Percentiles rank a stretch among this genome's conserved stretches.
phyloP scores from a whole-genome alignment of 2,329 filamentous ascomycete species.

The Penicillium sp. region DNA sequence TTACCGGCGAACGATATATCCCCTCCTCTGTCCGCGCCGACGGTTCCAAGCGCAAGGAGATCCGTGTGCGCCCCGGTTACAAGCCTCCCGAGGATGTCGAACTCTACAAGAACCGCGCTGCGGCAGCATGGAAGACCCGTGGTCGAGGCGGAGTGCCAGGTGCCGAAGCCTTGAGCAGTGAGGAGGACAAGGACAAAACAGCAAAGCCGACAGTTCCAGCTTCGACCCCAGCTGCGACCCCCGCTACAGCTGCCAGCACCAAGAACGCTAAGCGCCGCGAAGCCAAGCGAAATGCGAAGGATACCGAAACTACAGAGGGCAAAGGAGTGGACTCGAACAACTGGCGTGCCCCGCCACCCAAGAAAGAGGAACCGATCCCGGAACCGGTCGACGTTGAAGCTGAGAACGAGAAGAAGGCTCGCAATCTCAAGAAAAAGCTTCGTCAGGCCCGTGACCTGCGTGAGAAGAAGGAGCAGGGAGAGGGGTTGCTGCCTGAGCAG shows the following conservation, averaged over 20 bases:
- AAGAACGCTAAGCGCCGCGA: slow-evolving; percentile 86
- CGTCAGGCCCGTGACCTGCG: slow-evolving; percentile 89
- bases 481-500: slow-evolving; percentile 84
- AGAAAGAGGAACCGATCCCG: slow-evolving; percentile 30
- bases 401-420: slow-evolving; percentile 88
- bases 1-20: slow-evolving; percentile 81
- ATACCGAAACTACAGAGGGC: slow-evolving; percentile 51
- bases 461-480: slow-evolving; percentile 86
- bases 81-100: slow-evolving; percentile 93
- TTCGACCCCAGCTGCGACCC: background rate
- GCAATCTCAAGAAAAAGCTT: slow-evolving; percentile 90
- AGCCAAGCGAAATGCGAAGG: slow-evolving; percentile 62
- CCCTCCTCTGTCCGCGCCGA: slow-evolving; percentile 84
- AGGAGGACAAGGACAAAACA: slow-evolving; percentile 51
- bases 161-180: slow-evolving; percentile 59
- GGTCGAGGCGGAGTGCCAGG: slow-evolving; percentile 73
- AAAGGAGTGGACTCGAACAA: slow-evolving; percentile 33
- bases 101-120: slow-evolving; percentile 90
- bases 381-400: slow-evolving; percentile 64
- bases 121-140: slow-evolving; percentile 79
- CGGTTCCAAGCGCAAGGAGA: slow-evolving; percentile 89
- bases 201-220: background rate
- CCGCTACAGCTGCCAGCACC: slow-evolving; percentile 58
- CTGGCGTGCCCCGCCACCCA: slow-evolving; percentile 28
- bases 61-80: slow-evolving; percentile 91